Base-by-base conservation (phyloP, 2,329 filamentous ascomycete genomes). In the Colletotrichum falcatum region DNA sequence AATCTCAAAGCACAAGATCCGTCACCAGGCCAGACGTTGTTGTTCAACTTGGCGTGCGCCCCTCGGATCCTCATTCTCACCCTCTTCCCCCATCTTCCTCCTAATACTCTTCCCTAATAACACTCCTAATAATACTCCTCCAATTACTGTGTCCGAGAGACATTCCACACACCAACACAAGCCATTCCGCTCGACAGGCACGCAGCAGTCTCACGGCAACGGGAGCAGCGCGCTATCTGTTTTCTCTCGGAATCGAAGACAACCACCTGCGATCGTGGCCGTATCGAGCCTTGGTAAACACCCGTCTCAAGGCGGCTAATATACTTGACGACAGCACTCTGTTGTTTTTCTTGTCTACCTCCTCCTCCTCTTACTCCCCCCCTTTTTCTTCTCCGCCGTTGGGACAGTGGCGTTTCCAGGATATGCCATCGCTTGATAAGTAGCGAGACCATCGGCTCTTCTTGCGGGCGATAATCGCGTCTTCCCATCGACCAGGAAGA, bases 181-280 rank as follows among this genome's bases (percentile, higher is more conserved):
- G 39, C 44, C 58, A 70, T 67, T 70, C 58, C 58, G 66, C 28
- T 42, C 48, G 39, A 44, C 49, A 66, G 63, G 49, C 42, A 70
- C 63, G 68, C 58, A 49, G 4, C 64, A 71, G 68, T 71, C 64
- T 63, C 68, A 48, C 64, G 64, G 68, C 68, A 68, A 71, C 68
- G 39, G 35, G 42, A 46, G 39, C 53, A 54, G 46, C 30, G 39
- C 46, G 20, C 42, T 12, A 33, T 28, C 14, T 46, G 8, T 46
- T 5, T 12, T n/a, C 23, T 16, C 23, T 28, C n/a, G 28, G 37
- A 49, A 46, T 59, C 62, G 33, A 51, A 28, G 16, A 49, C 18
- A 18, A 53, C 26, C 37, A 49, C n/a, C n/a, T n/a, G n/a, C n/a
- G n/a, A n/a, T 28, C 46, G 46, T 42, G 20, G 33, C 53, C 46